phyloP scores from a whole-genome alignment of 2,329 filamentous ascomycete species.

The Cordyceps cateniannulata region DNA sequence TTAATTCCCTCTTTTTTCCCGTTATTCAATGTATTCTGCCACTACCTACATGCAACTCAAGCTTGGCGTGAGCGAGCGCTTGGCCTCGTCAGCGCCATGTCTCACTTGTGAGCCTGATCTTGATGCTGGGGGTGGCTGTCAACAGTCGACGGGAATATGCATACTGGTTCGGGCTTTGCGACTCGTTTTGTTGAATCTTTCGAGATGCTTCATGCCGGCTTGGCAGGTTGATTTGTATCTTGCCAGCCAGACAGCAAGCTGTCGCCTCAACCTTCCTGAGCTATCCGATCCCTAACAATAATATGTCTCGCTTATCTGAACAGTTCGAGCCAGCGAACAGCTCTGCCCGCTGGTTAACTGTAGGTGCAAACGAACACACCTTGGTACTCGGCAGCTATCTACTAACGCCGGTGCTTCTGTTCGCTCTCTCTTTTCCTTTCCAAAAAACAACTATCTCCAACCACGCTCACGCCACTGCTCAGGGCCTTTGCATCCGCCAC shows the following conservation, averaged over 20 bases:
- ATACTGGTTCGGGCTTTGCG: background rate
- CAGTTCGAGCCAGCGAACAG: no score
- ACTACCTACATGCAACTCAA: background rate
- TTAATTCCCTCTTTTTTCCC: no score
- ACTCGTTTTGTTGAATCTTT: background rate
- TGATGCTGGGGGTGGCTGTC: background rate
- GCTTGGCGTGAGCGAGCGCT: background rate
- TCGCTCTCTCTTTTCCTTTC: background rate
- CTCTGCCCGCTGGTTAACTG: no score
- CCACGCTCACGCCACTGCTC: background rate
- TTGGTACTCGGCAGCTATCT: no score
- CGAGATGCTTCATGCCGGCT: background rate
- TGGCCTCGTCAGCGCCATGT: background rate
- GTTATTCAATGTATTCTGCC: background rate
- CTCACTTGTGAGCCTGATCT: background rate
- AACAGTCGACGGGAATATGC: background rate
- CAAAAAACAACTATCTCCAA: background rate
- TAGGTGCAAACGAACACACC: background rate
- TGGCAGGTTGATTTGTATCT: background rate
- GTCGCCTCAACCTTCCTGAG: no score
- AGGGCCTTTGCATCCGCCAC: background rate
- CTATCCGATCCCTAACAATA: no score
- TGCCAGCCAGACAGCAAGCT: no score
- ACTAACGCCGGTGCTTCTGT: no score
- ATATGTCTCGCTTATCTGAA: background rate